Conservation (phyloP, 2,329 filamentous ascomycete genomes). For the Fusarium proliferatum region DNA sequence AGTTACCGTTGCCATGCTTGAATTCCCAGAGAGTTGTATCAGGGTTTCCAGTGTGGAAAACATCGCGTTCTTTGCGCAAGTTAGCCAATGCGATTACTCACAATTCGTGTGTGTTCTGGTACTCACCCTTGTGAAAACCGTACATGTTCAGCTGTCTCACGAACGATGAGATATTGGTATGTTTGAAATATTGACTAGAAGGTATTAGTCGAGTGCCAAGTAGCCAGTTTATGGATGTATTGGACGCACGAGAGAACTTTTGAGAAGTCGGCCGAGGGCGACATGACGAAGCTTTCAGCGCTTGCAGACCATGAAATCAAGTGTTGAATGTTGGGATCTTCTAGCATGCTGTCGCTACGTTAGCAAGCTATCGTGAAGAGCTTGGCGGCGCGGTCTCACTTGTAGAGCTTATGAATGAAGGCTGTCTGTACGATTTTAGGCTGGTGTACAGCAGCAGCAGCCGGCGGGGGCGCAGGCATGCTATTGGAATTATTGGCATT, state of each 20-base stretch:
- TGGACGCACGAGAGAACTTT: constrained; percentile 91
- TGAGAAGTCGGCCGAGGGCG: constrained; percentile 94
- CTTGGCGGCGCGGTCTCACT: constrained; percentile 67
- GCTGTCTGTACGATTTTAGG: constrained; percentile 98
- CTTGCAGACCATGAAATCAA: constrained; percentile 95
- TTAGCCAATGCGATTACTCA: constrained; percentile 8
- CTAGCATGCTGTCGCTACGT: constrained; percentile 81
- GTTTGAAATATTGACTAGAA: constrained; percentile 96
- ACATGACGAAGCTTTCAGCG: constrained; percentile 99
- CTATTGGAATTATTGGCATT: constrained; percentile 42
- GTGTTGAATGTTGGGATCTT: constrained; percentile 92
- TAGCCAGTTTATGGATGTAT: background rate
- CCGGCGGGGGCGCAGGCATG: constrained; percentile 63
- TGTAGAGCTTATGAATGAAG: constrained; percentile 99
- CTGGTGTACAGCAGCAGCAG: constrained; percentile 83
- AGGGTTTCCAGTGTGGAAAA: constrained; percentile 94
- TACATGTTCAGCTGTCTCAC: constrained; percentile 99
- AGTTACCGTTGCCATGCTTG: constrained; percentile 96
- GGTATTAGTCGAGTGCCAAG: constrained; percentile 11
- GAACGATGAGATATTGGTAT: constrained; percentile 99
- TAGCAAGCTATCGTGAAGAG: constrained; percentile 32
- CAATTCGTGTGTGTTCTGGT: background rate
- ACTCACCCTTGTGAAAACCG: constrained; percentile 94
- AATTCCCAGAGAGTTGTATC: constrained; percentile 98
- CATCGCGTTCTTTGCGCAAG: constrained; percentile 81